Base-by-base conservation (phyloP, 2,329 filamentous ascomycete species). In the Fusarium sp. region DNA sequence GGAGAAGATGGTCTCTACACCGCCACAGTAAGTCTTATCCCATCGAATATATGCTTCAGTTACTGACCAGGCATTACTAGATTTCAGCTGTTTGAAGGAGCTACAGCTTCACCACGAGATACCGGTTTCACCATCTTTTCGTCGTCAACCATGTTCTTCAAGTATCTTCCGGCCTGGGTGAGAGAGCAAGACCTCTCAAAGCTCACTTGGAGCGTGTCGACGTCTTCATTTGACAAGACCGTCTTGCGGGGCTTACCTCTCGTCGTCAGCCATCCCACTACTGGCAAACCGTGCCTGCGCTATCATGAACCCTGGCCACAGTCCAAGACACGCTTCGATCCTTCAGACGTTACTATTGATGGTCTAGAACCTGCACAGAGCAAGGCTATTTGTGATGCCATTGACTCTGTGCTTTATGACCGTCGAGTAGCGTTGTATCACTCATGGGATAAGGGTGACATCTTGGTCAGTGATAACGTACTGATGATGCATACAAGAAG, bases 231-330 rank as follows among this genome's bases (percentile, higher is more conserved):
- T 47, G 73, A 79, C 64, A 70, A 77, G 3, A 78, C 79, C 0
- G 73, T 73, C 3, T 69, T 85, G n/a, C 72, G 62, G 3, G 75
- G 76, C 2, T 72, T 85, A 0, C 80, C 79, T 0, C 67, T 86
- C 5, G 73, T 84, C 0, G 57, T 78, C 2, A 64, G 74, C 0
- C 83, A 86, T 53, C 81, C 80, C 0, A 72, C 73, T 0, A 83
- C 80, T 0, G 76, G 74, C 0, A 72, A 75, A 11, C 78, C 81
- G 0, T 86, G 83, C 61, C 64, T 87, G 6, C 79, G 83, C 22
- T 87, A 81, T 67, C 83, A 85, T 55, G 81, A 86, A 62, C 81
- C 81, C 0, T 85, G 83, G 83, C 80, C 81, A 0, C 74, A 79
- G 40, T 76, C 73, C n/a, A 82, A 80, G 70, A 85, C 84, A 0